Evolutionary conservation across 2,329 filamentous ascomycete genomes (phyloP).

Genomic region (Chrysoporthe deuterocubensis): DNA sequence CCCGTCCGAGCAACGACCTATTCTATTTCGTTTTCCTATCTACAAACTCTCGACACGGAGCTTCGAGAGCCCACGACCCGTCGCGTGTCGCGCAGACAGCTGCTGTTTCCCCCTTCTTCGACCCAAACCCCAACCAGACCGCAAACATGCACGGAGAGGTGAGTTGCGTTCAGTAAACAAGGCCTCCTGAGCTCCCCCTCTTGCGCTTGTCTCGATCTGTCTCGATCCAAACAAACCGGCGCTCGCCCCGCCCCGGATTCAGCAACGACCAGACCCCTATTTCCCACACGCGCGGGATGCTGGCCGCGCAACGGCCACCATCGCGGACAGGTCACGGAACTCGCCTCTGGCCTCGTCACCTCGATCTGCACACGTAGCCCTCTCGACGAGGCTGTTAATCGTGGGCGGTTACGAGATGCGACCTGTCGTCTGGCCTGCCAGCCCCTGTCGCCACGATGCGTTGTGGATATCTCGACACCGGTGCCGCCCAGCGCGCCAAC

Average conservation of each 20-base stretch:
- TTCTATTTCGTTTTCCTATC: not conserved
- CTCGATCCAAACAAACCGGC: conserved; percentile 15
- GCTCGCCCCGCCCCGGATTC: not conserved
- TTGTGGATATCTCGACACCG: not conserved
- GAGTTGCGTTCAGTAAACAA: conserved; percentile 20
- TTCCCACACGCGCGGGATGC: conserved; percentile 17
- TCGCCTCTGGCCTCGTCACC: not conserved
- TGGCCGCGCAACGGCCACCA: conserved; percentile 11
- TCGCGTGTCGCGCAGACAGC: conserved; percentile 25
- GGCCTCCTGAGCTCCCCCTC: not conserved
- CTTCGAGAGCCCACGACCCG: conserved; percentile 10
- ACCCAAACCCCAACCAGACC: conserved; percentile 6
- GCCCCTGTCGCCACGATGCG: not conserved
- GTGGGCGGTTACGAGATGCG: conserved; percentile 7
- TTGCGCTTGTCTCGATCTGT: conserved; percentile 17
- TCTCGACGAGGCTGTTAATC: not conserved
- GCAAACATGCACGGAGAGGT: conserved; percentile 30
- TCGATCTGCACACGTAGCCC: not conserved
- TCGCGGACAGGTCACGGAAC: not conserved
- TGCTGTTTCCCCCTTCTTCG: not conserved
- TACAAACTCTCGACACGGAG: not conserved
- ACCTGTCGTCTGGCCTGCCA: not conserved
- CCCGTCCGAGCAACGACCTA: not conserved
- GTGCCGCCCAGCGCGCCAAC: not conserved
- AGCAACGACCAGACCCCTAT: conserved; percentile 19